Percentiles rank a stretch among this genome's conserved stretches.
Evolutionary conservation across 768 basidiomycete genomes (phyloP).

Genomic region (Rhodosporidiobolus sp.): DNA sequence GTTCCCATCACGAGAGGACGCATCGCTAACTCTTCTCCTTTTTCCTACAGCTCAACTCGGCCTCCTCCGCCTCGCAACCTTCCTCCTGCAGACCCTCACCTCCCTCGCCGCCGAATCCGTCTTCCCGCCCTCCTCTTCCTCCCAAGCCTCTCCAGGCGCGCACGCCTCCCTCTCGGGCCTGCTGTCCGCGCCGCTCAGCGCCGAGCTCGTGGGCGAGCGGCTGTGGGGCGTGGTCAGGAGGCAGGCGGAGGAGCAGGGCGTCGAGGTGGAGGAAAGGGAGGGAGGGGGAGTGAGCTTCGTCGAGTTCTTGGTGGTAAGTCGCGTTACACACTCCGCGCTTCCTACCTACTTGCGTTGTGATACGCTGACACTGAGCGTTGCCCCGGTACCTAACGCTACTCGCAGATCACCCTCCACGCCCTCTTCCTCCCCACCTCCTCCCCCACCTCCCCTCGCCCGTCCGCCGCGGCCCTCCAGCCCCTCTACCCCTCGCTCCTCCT

Average conservation of each 20-base stretch:
- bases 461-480: slow-evolving; percentile 66
- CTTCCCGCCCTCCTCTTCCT: slow-evolving; percentile 55
- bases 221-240: background rate
- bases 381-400: too few relatives aligned
- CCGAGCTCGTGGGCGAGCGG: background rate
- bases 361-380: too few relatives aligned
- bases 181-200: slow-evolving; percentile 10
- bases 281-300: slow-evolving; percentile 57
- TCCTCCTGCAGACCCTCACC: slow-evolving; percentile 85
- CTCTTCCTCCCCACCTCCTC: slow-evolving; percentile 66
- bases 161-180: slow-evolving; percentile 39
- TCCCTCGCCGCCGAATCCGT: slow-evolving; percentile 73
- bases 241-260: slow-evolving; percentile 22
- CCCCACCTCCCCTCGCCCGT: slow-evolving; percentile 60
- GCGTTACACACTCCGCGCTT: too few relatives aligned
- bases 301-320: slow-evolving; percentile 62
- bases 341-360: background rate
- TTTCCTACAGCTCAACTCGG: slow-evolving; percentile 62
- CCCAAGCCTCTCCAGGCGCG: slow-evolving; percentile 52
- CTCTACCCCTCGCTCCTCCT: slow-evolving; percentile 91
- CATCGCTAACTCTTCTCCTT: slow-evolving; percentile 12
- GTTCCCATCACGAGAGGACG: too few relatives aligned
- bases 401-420: slow-evolving; percentile 72
- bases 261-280: slow-evolving; percentile 45
- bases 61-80: slow-evolving; percentile 79